Evolutionary conservation across 192 early-diverging fungal genomes (phyloP).

Genomic region (Haplosporangium gracile): DNA sequence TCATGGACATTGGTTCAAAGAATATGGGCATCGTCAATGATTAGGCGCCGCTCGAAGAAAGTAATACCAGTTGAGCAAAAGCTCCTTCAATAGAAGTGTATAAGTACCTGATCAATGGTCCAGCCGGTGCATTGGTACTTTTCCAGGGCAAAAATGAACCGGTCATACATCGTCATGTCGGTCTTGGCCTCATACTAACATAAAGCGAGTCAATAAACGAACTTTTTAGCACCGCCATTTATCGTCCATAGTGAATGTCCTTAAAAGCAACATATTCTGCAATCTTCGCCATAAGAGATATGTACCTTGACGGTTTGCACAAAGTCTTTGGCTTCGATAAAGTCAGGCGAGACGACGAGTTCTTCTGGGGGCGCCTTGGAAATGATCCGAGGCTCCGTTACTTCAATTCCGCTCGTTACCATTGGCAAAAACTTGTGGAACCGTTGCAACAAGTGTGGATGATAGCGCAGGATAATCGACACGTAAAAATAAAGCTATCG

Average conservation of each 20-base stretch:
- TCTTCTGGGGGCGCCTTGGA: conserved; percentile 57
- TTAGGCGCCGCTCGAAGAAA: too few species aligned
- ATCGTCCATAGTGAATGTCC: background rate
- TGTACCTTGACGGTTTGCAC: conserved; percentile 51
- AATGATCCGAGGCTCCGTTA: conserved; percentile 39
- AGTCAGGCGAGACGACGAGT: conserved; percentile 47
- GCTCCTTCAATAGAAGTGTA: too few species aligned
- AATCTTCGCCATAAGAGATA: background rate
- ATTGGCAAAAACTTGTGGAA: conserved; percentile 49
- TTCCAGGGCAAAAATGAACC: conserved; percentile 53
- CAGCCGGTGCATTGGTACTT: conserved; percentile 54
- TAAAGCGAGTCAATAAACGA: background rate
- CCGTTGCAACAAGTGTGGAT: conserved; percentile 46
- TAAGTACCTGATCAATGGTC: conserved; percentile 51
- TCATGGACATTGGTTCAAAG: background rate
- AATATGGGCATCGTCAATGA: background rate
- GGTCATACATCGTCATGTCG: conserved; percentile 54
- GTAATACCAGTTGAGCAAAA: background rate
- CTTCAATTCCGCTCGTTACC: conserved; percentile 23
- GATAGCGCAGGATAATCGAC: conserved; percentile 48
- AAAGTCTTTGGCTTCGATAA: conserved; percentile 56
- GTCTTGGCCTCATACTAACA: conserved; percentile 37
- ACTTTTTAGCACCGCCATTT: too few species aligned
- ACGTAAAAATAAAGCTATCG: conserved; percentile 50
- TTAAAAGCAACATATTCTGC: background rate